Conservation (phyloP, 345 rosid species). For the Acer campestre region DNA sequence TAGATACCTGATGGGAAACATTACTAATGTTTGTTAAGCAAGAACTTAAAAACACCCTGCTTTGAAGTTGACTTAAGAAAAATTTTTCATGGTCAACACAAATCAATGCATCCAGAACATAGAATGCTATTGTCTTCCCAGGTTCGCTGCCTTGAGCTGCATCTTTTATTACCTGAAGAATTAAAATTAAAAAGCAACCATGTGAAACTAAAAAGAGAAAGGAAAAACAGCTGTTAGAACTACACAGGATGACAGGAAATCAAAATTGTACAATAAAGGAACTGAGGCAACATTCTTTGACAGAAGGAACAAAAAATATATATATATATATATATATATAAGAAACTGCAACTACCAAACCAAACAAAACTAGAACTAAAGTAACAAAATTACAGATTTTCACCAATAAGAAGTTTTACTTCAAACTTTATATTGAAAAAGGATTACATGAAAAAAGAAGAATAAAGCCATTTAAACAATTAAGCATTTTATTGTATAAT, state of each 20-base stretch:
- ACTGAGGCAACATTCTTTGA: not conserved
- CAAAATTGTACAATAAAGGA: not conserved
- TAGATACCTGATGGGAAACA: constrained; percentile 64
- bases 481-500: not conserved
- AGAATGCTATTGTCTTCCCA: constrained; percentile 86
- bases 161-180: constrained; percentile 77
- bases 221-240: not conserved
- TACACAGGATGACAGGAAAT: not conserved
- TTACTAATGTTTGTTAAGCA: constrained; percentile 73
- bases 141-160: constrained; percentile 89
- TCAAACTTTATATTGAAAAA: not conserved
- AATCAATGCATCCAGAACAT: constrained; percentile 83
- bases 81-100: constrained; percentile 85
- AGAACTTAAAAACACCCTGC: constrained; percentile 84
- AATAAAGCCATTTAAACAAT: not conserved
- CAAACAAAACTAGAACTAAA: not conserved
- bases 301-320: not conserved
- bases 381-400: not conserved
- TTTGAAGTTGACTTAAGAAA: constrained; percentile 90
- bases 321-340: not conserved
- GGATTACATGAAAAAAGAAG: not conserved
- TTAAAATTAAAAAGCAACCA: constrained; percentile 17
- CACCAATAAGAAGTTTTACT: not conserved
- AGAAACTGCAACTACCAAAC: not conserved
- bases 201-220: constrained; percentile 9